Percentiles rank a stretch among this genome's conserved stretches.
phyloP scores from a whole-genome alignment of 306 rosid species.

The Gastrolobium villosum region DNA sequence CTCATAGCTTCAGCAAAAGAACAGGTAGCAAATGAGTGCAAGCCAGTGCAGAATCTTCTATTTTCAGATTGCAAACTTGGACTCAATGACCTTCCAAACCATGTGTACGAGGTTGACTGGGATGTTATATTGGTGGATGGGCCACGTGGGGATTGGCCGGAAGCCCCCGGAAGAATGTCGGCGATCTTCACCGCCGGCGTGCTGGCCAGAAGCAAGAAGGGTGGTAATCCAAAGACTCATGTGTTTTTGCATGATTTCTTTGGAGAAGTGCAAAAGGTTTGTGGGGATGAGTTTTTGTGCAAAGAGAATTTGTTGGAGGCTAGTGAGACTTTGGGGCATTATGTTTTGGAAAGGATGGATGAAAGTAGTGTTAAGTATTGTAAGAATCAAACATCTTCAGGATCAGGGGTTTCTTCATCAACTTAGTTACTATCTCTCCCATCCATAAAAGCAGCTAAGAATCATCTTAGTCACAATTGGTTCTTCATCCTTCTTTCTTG shows the following conservation, averaged over 20 bases:
- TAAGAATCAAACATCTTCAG: slow-evolving; percentile 51
- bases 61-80: slow-evolving; percentile 92
- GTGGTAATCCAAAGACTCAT: slow-evolving; percentile 90
- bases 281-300: slow-evolving; percentile 87
- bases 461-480: slow-evolving; percentile 45
- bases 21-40: slow-evolving; percentile 80
- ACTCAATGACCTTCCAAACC: slow-evolving; percentile 90
- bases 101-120: slow-evolving; percentile 94
- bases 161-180: slow-evolving; percentile 88
- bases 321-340: slow-evolving; percentile 76
- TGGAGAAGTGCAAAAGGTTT: slow-evolving; percentile 68
- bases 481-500: slow-evolving; percentile 38
- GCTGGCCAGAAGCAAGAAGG: slow-evolving; percentile 87
- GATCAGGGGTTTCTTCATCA: slow-evolving; percentile 46
- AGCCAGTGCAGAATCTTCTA: slow-evolving; percentile 89
- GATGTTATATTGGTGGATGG: slow-evolving; percentile 91
- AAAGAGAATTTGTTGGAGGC: slow-evolving; percentile 83
- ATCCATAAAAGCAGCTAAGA: slow-evolving; percentile 1
- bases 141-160: slow-evolving; percentile 92
- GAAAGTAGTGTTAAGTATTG: slow-evolving; percentile 78
- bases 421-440: slow-evolving; percentile 25
- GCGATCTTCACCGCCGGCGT: slow-evolving; percentile 93
- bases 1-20: slow-evolving; percentile 71
- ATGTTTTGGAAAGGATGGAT: slow-evolving; percentile 88
- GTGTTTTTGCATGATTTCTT: slow-evolving; percentile 84